Conservation (phyloP, 805 yeast species). For the Candida cerambycidarum region DNA sequence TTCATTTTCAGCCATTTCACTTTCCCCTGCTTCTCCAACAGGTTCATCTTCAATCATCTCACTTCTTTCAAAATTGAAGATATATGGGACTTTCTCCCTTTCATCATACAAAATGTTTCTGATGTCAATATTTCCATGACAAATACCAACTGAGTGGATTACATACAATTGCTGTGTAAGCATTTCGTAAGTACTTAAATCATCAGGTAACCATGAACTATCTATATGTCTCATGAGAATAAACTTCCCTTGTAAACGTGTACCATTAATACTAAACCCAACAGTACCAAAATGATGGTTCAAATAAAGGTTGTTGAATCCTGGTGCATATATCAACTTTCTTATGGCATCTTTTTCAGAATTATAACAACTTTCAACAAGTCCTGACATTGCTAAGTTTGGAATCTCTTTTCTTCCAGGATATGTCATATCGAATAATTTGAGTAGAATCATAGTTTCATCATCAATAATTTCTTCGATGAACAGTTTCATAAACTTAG, state of each 20-base stretch:
- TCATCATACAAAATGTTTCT: neutral
- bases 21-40: no score
- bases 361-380: neutral
- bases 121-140: neutral
- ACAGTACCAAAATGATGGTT: neutral
- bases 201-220: neutral
- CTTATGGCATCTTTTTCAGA: neutral
- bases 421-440: neutral
- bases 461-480: neutral
- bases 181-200: neutral
- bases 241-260: neutral
- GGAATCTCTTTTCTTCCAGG: neutral
- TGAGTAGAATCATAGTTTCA: neutral
- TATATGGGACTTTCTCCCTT: neutral
- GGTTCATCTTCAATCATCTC: no score
- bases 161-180: neutral
- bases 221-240: neutral
- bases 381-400: neutral
- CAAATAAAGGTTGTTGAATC: neutral
- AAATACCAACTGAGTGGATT: neutral
- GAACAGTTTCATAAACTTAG: neutral
- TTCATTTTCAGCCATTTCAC: no score
- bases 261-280: neutral
- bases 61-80: neutral
- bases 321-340: neutral